These are phyloP conservation scores for Paraphoma chrysanthemicola DNA, from an alignment of 2,329 filamentous ascomycete genomes.

Conservation along the genomic window DNA sequence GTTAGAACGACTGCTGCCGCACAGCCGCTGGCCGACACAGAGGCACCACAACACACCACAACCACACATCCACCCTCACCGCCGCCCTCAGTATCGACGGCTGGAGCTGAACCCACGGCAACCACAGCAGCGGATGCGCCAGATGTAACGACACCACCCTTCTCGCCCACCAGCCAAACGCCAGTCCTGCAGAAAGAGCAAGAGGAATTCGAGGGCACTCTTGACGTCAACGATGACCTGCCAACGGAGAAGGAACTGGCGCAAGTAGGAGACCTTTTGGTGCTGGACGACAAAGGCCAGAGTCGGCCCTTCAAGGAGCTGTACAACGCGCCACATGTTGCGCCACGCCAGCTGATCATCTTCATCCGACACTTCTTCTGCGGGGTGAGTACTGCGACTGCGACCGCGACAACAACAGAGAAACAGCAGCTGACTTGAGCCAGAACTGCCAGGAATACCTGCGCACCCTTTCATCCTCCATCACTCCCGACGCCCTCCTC, in stretches of 20 bases:
- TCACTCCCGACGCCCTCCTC: conserved; percentile 55
- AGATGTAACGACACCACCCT: conserved; percentile 31
- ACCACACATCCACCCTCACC: conserved; percentile 29
- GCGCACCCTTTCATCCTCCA: conserved; percentile 64
- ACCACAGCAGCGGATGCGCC: conserved; percentile 23
- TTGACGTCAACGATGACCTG: conserved; percentile 47
- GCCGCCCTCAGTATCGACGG: conserved; percentile 30
- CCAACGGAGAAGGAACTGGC: conserved; percentile 40
- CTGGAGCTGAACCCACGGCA: conserved; percentile 18
- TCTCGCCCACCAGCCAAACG: conserved; percentile 42
- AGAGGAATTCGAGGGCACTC: conserved; percentile 42
- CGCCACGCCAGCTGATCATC: conserved; percentile 67
- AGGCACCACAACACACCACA: conserved; percentile 13
- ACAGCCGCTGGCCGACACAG: conserved; percentile 11
- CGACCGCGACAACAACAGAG: background rate
- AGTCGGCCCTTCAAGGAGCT: conserved; percentile 47
- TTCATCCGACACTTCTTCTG: conserved; percentile 85
- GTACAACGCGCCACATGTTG: conserved; percentile 43
- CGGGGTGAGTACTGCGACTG: conserved; percentile 63
- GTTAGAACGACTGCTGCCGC: conserved; percentile 16
- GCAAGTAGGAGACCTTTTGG: conserved; percentile 38
- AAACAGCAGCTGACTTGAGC: background rate
- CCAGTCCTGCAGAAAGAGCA: conserved; percentile 40
- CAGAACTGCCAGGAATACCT: conserved; percentile 81
- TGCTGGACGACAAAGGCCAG: conserved; percentile 45